Evolutionary conservation across 176 grass and related monocot species (phyloP), one percentile per base, ranked within the genome.

Genomic region (Areca catechu): DNA sequence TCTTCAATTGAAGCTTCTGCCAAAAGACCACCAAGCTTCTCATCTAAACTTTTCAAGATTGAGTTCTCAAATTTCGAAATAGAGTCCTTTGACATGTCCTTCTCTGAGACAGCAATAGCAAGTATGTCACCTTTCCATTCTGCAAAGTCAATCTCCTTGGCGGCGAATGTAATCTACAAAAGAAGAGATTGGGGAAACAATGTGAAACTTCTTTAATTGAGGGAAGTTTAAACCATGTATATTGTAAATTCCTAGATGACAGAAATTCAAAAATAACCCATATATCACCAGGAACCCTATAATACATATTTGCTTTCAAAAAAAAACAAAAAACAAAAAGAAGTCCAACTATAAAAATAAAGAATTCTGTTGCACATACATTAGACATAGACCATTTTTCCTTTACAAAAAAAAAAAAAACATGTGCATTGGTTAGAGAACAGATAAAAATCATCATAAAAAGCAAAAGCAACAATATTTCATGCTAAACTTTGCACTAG

Each of bases 61-160:
- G 54, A 68, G 68, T 97, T 91, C 77, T 88, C 83, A 43, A 85
- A 97, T 30, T 88, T 88, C 58, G 87, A 92, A 74, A 80, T 66
- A 1, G 86, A 55, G 0, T 83, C 92, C 70, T 83, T 97, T 15
- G 70, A 70, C 68, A 91, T 76, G 62, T 97, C 93, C 55, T 92
- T 91, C 60, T 97, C 93, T 2, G 87, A 85, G 47, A 97, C 93
- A 5, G 81, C 93, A 7, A 97, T 69, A 4, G 80, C 73, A 34
- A 97, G 86, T n/a, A 97, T 66, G 55, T 97, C 92, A 28, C 92
- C 92, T 61, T 91, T 91, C 86, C 86, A 97, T 15, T 83, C 80
- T 1, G 76, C 82, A 79, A 82, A 85, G 57, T 97, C 81, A 43
- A 82, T n/a, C 48, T 91, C 87, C 56, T 91, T 85, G 0, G 87